Conservation (phyloP, 2,329 filamentous ascomycete species). For the Blastomyces silverae region DNA sequence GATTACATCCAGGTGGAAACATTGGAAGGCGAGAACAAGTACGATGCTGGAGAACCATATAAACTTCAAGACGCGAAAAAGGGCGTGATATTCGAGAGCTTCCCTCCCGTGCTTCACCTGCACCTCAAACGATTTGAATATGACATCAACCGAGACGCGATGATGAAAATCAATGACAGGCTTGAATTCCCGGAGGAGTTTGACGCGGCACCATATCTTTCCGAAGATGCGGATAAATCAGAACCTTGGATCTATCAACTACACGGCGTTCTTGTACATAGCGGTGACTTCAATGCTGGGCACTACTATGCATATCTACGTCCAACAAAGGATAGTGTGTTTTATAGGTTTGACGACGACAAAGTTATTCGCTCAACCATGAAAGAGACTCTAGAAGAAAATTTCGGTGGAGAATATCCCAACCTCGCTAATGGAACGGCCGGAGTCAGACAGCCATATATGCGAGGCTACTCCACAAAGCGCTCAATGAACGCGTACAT, state of each 20-base stretch:
- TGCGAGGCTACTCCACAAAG: slow-evolving; percentile 57
- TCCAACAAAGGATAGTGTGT: slow-evolving; percentile 84
- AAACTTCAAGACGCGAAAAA: slow-evolving; percentile 96
- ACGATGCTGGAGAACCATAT: slow-evolving; percentile 81
- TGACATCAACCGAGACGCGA: slow-evolving; percentile 88
- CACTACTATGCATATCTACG: slow-evolving; percentile 98
- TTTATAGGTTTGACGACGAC: slow-evolving; percentile 97
- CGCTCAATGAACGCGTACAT: slow-evolving; percentile 89
- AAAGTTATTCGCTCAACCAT: slow-evolving; percentile 90
- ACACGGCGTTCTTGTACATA: slow-evolving; percentile 92
- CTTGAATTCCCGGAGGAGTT: slow-evolving; percentile 47
- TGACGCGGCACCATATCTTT: slow-evolving; percentile 72
- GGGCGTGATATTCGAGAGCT: slow-evolving; percentile 92
- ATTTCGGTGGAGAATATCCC: slow-evolving; percentile 82
- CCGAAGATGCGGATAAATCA: slow-evolving; percentile 75
- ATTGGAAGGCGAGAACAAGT: slow-evolving; percentile 97
- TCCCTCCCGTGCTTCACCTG: slow-evolving; percentile 24
- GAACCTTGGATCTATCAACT: slow-evolving; percentile 89
- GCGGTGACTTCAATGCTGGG: slow-evolving; percentile 90
- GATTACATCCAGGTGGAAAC: slow-evolving; percentile 97
- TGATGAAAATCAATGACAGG: slow-evolving; percentile 79
- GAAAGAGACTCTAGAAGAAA: slow-evolving; percentile 89
- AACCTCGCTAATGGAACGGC: slow-evolving; percentile 51
- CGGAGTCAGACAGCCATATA: slow-evolving; percentile 58
- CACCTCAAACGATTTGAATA: slow-evolving; percentile 80